These are phyloP conservation scores for Euphorbia tirucalli DNA, from an alignment of 345 rosid species.

Conservation along the genomic window DNA sequence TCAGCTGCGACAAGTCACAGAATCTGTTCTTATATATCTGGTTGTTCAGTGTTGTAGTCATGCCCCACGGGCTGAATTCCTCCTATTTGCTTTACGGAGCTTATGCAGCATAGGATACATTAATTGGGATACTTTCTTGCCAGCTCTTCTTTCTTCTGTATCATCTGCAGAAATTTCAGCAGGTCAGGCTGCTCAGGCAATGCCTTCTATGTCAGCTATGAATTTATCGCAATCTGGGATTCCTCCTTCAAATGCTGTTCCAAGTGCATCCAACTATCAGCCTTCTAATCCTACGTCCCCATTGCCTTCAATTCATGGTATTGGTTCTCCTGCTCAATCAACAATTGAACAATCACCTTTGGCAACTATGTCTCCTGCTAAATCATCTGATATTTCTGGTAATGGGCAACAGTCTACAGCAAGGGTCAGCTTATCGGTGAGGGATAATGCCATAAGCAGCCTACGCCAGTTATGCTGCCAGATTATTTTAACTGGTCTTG, in stretches of 20 bases:
- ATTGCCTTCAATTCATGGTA: slow-evolving; percentile 62
- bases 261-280: slow-evolving; percentile 61
- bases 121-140: slow-evolving; percentile 87
- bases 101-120: slow-evolving; percentile 69
- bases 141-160: slow-evolving; percentile 78
- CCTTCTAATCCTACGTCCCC: slow-evolving; percentile 61
- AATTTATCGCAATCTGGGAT: slow-evolving; percentile 61
- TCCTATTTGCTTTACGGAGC: slow-evolving; percentile 80
- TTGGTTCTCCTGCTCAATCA: slow-evolving; percentile 77
- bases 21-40: slow-evolving; percentile 71
- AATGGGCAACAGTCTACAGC: slow-evolving; percentile 44
- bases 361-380: slow-evolving; percentile 53
- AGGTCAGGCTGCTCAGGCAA: slow-evolving; percentile 58
- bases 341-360: slow-evolving; percentile 58
- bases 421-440: slow-evolving; percentile 44
- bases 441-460: slow-evolving; percentile 67
- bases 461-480: slow-evolving; percentile 88
- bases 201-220: slow-evolving; percentile 50
- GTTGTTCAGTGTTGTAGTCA: slow-evolving; percentile 79
- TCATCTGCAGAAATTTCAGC: slow-evolving; percentile 65
- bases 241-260: slow-evolving; percentile 43
- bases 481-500: slow-evolving; percentile 75
- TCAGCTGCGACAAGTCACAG: slow-evolving; percentile 75
- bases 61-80: slow-evolving; percentile 88
- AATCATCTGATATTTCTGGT: slow-evolving; percentile 48